Conservation (phyloP, 2,329 filamentous ascomycete species). For the Stemphylium lycopersici region DNA sequence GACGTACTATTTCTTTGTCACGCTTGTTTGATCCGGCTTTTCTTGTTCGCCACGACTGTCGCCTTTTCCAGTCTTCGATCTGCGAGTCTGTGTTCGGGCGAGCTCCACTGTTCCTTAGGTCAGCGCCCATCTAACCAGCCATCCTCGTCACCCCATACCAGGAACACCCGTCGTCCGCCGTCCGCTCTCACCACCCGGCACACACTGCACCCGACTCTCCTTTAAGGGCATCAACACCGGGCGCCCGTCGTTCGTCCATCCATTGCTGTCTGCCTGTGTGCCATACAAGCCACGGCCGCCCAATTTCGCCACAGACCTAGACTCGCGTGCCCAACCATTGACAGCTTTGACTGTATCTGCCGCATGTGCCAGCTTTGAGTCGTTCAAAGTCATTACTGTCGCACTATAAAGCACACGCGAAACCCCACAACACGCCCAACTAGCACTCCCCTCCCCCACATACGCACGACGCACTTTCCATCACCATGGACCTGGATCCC, state of each 20-base stretch:
- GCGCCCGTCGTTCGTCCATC: constrained; percentile 10
- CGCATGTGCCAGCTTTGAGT: constrained; percentile 19
- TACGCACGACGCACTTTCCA: constrained; percentile 52
- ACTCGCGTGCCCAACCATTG: constrained; percentile 11
- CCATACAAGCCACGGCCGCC: constrained; percentile 25
- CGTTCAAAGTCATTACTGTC: constrained; percentile 15
- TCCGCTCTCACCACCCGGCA: constrained; percentile 14
- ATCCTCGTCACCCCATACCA: constrained; percentile 22
- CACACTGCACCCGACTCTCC: constrained; percentile 13
- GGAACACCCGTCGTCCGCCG: constrained; percentile 10
- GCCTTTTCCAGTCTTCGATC: constrained; percentile 25
- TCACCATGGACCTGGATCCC: constrained; percentile 56
- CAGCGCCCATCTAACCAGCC: constrained; percentile 16
- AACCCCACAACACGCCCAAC: constrained; percentile 8
- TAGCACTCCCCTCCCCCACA: constrained; percentile 7
- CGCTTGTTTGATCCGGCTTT: constrained; percentile 11
- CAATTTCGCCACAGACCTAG: constrained; percentile 25
- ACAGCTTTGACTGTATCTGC: constrained; percentile 5
- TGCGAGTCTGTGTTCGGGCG: constrained; percentile 8
- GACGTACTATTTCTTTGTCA: constrained; percentile 11
- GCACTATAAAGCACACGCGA: constrained; percentile 19
- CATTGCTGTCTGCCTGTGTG: constrained; percentile 7
- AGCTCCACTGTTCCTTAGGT: constrained; percentile 21
- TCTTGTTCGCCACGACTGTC: constrained; percentile 22
- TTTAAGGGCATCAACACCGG: constrained; percentile 10